phyloP scores from a whole-genome alignment of 306 rosid species.

The Pyrus bretschneideri region DNA sequence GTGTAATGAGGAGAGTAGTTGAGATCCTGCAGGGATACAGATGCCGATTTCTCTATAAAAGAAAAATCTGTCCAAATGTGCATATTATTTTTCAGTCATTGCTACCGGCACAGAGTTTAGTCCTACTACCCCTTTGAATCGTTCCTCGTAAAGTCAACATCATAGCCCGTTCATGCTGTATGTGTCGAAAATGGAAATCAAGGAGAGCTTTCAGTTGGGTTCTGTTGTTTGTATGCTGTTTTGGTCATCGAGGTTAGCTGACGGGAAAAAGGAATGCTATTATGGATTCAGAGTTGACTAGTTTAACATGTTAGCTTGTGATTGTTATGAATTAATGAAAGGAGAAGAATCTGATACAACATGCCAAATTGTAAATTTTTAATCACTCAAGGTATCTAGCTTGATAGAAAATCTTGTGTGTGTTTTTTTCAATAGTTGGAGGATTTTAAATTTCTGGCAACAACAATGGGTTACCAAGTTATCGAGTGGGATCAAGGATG shows the following conservation, averaged over 20 bases:
- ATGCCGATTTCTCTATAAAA: not conserved
- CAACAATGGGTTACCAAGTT: not conserved
- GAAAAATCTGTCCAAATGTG: not conserved
- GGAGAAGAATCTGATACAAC: not conserved
- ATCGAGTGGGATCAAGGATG: conserved; percentile 13
- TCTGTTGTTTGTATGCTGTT: not conserved
- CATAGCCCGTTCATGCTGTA: not conserved
- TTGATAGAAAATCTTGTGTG: not conserved
- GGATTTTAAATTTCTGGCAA: no score
- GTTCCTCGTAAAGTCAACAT: not conserved
- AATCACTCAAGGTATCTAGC: not conserved
- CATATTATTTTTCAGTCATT: no score
- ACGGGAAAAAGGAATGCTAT: not conserved
- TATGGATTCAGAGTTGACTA: not conserved
- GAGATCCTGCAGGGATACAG: not conserved
- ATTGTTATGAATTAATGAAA: not conserved
- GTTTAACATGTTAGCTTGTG: not conserved
- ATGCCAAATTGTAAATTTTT: not conserved
- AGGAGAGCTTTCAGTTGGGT: not conserved
- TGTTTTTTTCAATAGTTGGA: not conserved
- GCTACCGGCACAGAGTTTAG: not conserved
- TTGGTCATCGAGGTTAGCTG: not conserved
- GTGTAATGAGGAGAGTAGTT: not conserved
- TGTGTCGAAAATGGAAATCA: not conserved
- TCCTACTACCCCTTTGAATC: not conserved